Evolutionary conservation across 257 asterid species (phyloP), one percentile per base, ranked within the genome.

Genomic region (Solanum chilense): DNA sequence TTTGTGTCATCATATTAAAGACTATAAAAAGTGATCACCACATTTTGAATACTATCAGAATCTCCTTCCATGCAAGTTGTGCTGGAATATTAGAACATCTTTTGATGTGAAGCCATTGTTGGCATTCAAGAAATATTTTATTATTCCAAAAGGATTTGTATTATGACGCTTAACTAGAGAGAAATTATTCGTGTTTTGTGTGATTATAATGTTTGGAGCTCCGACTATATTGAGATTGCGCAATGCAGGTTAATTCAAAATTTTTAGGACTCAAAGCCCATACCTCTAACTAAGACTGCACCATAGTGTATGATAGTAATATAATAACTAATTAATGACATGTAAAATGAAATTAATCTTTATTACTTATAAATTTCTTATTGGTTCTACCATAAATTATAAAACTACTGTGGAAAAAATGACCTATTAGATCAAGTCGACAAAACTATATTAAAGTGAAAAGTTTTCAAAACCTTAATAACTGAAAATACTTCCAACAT

Each of bases 1-100:
- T 88, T 82, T 90, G 93, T 92, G 93, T 92, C 78, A 58, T 21
- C 66, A 58, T 21, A 58, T 13, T 78, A 81, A 49, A 29, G 85
- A 47, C 62, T 74, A 37, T 37, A 74, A 74, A n/a, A 41, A 49
- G 68, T 29, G 42, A 29, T 81, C 85, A 6, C 16, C 23, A 81
- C 18, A 81, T 81, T 58, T 60, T 60, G 45, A 81, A 81, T 29
- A 49, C 85, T 47, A 81, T 49, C 12, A 29, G 31, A 25, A 49
- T 23, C 21, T 81, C 29, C 78, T 37, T 81, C 44, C 69, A 81
- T 81, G 45, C 85, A 81, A 81, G 69, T 81, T 47, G 85, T 49
- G 69, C 68, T 81, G 45, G 42, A 81, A 49, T 29, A 81, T 18
- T 81, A 81, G 29, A 81, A 81, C 70, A 49, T 41, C 68, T 49